Base-by-base conservation (phyloP, 2,329 filamentous ascomycete species). In the Zasmidium angulare region DNA sequence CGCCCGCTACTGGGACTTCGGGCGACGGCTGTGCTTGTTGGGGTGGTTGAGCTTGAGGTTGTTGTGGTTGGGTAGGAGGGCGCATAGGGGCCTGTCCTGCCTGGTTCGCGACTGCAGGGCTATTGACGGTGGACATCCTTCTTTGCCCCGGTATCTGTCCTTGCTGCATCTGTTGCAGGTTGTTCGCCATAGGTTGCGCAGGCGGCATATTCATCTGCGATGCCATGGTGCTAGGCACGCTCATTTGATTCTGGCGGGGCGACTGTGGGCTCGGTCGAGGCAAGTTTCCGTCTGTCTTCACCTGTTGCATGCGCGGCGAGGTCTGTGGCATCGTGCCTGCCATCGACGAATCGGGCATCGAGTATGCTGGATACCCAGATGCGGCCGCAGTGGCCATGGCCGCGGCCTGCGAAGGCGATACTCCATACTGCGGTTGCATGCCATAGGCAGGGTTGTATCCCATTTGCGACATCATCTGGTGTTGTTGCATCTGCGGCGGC, bases 311-410 rank as follows among this genome's bases (percentile, higher is more conserved):
- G 63, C 91, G 86, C 50, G 92, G 91, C 2, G 91, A 96, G 21
- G 86, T 75, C 73, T 83, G 78, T 82, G 82, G 78, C 82, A 85
- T 87, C 20, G 85, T 82, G 75, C 82, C 77, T 82, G 82, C 78
- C 81, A 84, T 86, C 17, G 85, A 82, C 75, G 82, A 77, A 56
- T 89, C 86, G 53, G 87, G 79, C 77, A 92, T 86, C 66, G 89
- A 87, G 62, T 89, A 88, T 67, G 89, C 89, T 63, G 79, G 85
- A 61, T 91, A 89, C 46, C 93, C 93, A 4, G 92, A 93, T 11
- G 93, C 93, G 1, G 93, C 93, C 19, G 93, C 93, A 1, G 93
- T 96, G 21, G 89, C 93, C 90, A 96, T 95, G 59, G 93, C 93
- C 52, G 93, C 93, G 14, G 92, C 92, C 75, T 96, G 91, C 50